These are phyloP conservation scores for Monosporozyma unispora DNA, from an alignment of 805 yeast genomes.

Conservation along the genomic window DNA sequence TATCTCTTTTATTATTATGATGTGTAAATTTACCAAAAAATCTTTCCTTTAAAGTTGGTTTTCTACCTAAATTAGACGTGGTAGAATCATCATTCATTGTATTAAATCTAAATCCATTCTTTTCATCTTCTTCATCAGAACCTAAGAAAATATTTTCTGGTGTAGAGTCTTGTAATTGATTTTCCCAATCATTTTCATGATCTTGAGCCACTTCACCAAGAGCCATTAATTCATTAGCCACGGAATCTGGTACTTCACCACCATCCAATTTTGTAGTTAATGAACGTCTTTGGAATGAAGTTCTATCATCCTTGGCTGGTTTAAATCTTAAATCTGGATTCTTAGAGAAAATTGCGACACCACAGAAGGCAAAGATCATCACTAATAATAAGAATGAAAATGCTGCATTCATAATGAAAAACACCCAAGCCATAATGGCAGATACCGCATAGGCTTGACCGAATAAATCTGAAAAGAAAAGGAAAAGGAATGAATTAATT, in stretches of 20 bases:
- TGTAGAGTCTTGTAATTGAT: slow-evolving; percentile 30
- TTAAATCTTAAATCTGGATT: slow-evolving; percentile 85
- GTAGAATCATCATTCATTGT: slow-evolving; percentile 29
- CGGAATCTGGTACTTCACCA: slow-evolving; percentile 23
- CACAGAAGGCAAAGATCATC: slow-evolving; percentile 57
- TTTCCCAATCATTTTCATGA: slow-evolving; percentile 67
- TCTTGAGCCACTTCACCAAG: slow-evolving; percentile 75
- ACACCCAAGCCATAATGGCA: slow-evolving; percentile 86
- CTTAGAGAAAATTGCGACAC: slow-evolving; percentile 56
- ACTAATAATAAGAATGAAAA: slow-evolving; percentile 69
- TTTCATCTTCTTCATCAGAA: slow-evolving; percentile 15
- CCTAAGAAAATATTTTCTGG: slow-evolving; percentile 17
- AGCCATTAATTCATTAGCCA: slow-evolving; percentile 51
- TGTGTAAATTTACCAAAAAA: slow-evolving; percentile 19
- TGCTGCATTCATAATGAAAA: slow-evolving; percentile 83
- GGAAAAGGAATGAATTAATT: slow-evolving; percentile 71
- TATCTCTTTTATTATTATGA: slow-evolving; percentile 5
- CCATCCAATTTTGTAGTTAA: slow-evolving; percentile 13
- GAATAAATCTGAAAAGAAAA: slow-evolving; percentile 78
- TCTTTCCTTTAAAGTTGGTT: slow-evolving; percentile 20
- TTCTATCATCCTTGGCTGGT: slow-evolving; percentile 90
- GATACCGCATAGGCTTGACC: slow-evolving; percentile 74
- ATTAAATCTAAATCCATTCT: slow-evolving; percentile 11
- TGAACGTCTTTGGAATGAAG: slow-evolving; percentile 62
- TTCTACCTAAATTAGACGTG: slow-evolving; percentile 4